Conservation (phyloP, 1,139 yeast species). For the Yamadazyma atmosphaerica region DNA sequence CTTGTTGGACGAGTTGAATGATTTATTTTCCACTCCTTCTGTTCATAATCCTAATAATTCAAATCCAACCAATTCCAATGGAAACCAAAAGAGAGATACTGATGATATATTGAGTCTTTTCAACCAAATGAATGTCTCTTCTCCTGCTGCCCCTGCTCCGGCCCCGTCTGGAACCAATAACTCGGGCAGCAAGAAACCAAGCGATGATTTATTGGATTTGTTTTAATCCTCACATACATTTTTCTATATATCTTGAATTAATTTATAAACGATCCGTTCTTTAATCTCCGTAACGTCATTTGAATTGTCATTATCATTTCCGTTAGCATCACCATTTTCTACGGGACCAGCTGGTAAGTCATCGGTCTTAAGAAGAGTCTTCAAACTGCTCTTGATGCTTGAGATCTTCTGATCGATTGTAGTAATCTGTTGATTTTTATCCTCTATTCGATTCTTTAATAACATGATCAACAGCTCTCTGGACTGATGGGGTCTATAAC, state of each 20-base stretch:
- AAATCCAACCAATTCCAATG: slow-evolving; percentile 32
- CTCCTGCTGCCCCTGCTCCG: not conserved
- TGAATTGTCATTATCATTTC: slow-evolving; percentile 9
- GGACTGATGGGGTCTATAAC: slow-evolving; percentile 87
- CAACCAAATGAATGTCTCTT: slow-evolving; percentile 21
- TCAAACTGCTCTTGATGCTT: slow-evolving; percentile 45
- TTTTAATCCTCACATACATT: slow-evolving; percentile 29
- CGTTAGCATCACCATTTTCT: slow-evolving; percentile 2
- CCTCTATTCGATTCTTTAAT: slow-evolving; percentile 61
- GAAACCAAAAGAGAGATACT: slow-evolving; percentile 24
- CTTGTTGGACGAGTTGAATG: slow-evolving; percentile 67
- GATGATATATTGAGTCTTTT: slow-evolving; percentile 49
- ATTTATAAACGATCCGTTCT: slow-evolving; percentile 16
- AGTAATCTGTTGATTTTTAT: slow-evolving; percentile 53
- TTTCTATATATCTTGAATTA: slow-evolving; percentile 10
- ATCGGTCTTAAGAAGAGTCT: slow-evolving; percentile 23
- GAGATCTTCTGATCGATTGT: slow-evolving; percentile 47
- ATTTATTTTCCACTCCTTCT: slow-evolving; percentile 42
- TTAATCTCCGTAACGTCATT: slow-evolving; percentile 16
- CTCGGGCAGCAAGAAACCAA: no score
- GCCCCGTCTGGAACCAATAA: no score
- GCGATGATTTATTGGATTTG: slow-evolving; percentile 57
- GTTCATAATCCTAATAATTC: slow-evolving; percentile 15
- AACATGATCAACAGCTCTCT: slow-evolving; percentile 76
- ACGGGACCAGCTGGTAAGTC: slow-evolving; percentile 3